phyloP scores from a whole-genome alignment of 2,329 filamentous ascomycete species.

The Monosporascus sp. region DNA sequence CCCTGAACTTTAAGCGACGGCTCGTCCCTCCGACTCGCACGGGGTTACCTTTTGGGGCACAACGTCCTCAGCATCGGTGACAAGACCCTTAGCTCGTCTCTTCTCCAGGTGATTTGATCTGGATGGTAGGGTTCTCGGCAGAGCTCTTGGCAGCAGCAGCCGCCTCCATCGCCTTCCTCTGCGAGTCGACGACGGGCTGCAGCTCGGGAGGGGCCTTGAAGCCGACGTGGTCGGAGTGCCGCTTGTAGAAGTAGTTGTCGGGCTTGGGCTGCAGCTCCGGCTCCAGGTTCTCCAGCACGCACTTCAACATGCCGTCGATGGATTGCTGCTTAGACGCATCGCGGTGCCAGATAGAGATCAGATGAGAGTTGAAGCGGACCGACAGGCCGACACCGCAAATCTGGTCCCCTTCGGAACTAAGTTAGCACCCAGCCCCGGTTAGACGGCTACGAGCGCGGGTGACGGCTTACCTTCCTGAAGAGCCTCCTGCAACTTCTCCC shows the following conservation, averaged over 20 bases:
- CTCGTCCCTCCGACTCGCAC: too few species aligned
- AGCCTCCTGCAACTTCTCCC: constrained; percentile 71
- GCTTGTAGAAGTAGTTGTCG: constrained; percentile 78
- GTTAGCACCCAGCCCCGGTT: constrained; percentile 1
- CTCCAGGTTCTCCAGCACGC: constrained; percentile 68
- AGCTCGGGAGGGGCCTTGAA: constrained; percentile 63
- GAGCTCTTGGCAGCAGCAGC: constrained; percentile 18
- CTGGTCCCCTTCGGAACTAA: constrained; percentile 58
- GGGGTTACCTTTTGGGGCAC: too few species aligned
- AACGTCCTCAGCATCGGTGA: too few species aligned
- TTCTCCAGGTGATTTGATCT: too few species aligned
- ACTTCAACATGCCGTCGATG: constrained; percentile 66
- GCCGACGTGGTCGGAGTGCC: constrained; percentile 80
- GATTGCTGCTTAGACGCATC: constrained; percentile 76
- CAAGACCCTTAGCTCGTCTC: too few species aligned
- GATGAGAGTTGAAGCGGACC: constrained; percentile 81
- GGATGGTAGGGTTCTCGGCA: constrained; percentile 7
- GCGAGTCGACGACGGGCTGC: constrained; percentile 52
- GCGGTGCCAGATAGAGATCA: constrained; percentile 92
- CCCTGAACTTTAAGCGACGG: too few species aligned
- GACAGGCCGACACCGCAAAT: constrained; percentile 86
- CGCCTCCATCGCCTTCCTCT: constrained; percentile 41
- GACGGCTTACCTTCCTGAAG: constrained; percentile 59
- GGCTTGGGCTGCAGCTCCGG: constrained; percentile 66
- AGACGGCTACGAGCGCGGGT: not conserved